These are phyloP conservation scores for Podaxis sp. DNA, from an alignment of 768 basidiomycete species.

Conservation along the genomic window DNA sequence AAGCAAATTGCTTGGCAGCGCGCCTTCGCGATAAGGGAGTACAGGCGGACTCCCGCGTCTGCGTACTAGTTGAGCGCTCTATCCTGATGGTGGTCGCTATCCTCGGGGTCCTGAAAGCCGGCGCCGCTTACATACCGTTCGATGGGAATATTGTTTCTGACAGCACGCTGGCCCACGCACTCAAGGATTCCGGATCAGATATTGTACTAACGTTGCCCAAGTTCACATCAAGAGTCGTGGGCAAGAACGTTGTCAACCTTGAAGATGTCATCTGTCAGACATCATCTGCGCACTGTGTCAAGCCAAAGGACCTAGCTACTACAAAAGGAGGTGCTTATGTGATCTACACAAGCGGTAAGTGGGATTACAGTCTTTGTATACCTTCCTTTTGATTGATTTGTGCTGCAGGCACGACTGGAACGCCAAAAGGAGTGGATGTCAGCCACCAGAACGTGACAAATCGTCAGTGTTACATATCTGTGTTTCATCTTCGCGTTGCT, in stretches of 20 bases:
- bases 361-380: constrained; percentile 7
- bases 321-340: constrained; percentile 50
- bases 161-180: constrained; percentile 48
- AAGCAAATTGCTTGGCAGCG: constrained; percentile 44
- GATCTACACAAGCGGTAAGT: constrained; percentile 60
- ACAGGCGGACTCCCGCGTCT: constrained; percentile 47
- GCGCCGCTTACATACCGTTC: constrained; percentile 57
- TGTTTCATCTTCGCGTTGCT: constrained; percentile 4
- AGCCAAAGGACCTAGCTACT: constrained; percentile 35
- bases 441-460: constrained; percentile 59
- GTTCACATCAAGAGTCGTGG: constrained; percentile 36
- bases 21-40: constrained; percentile 43
- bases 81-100: constrained; percentile 53
- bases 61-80: constrained; percentile 52
- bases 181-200: constrained; percentile 42
- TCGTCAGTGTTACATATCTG: constrained; percentile 31
- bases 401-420: constrained; percentile 47
- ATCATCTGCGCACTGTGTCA: constrained; percentile 27
- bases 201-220: constrained; percentile 42
- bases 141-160: constrained; percentile 60
- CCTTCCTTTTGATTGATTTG: constrained; percentile 2
- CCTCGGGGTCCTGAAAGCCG: constrained; percentile 53
- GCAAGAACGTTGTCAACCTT: constrained; percentile 27
- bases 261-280: constrained; percentile 29
- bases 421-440: constrained; percentile 62